These are phyloP conservation scores for Hypomontagnella submonticulosa DNA, from an alignment of 495 filamentous ascomycete species.

Conservation along the genomic window DNA sequence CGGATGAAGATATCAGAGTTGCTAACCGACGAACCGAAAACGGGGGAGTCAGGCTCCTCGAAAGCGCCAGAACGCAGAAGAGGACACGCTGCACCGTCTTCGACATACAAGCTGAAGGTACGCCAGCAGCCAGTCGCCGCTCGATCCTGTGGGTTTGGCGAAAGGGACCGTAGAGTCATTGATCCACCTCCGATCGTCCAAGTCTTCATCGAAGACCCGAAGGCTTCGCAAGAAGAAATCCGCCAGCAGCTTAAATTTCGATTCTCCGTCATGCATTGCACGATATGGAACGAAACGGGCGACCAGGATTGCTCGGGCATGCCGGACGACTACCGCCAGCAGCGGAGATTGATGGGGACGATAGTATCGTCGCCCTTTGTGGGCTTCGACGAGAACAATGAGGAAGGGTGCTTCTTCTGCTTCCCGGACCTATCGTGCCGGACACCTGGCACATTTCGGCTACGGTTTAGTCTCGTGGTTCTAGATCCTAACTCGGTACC, in stretches of 20 bases:
- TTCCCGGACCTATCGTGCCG: slow-evolving; percentile 95
- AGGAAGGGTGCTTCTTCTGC: slow-evolving; percentile 88
- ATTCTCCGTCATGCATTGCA: slow-evolving; percentile 87
- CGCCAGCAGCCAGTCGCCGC: slow-evolving; percentile 93
- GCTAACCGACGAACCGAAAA: slow-evolving; percentile 49
- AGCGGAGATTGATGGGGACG: slow-evolving; percentile 81
- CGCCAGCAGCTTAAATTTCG: slow-evolving; percentile 73
- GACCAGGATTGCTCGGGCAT: slow-evolving; percentile 69
- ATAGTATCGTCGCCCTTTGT: slow-evolving; percentile 80
- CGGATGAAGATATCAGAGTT: slow-evolving; percentile 61
- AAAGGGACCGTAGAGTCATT: slow-evolving; percentile 90
- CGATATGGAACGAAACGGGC: slow-evolving; percentile 71
- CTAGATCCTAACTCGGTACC: slow-evolving; percentile 65
- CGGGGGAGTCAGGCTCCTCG: slow-evolving; percentile 40
- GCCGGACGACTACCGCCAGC: slow-evolving; percentile 67
- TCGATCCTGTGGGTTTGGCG: slow-evolving; percentile 92
- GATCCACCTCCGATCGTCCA: slow-evolving; percentile 96
- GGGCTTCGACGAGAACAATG: slow-evolving; percentile 70
- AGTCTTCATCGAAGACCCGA: slow-evolving; percentile 76
- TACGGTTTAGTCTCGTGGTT: slow-evolving; percentile 89
- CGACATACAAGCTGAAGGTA: slow-evolving; percentile 66
- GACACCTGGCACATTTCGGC: slow-evolving; percentile 81
- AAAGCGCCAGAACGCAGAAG: slow-evolving; percentile 41
- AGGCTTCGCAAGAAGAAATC: slow-evolving; percentile 62
- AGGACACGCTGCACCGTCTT: slow-evolving; percentile 24